Base-by-base conservation (phyloP, 2,329 filamentous ascomycete genomes). In the Stachybotrys chlorohalonatus region DNA sequence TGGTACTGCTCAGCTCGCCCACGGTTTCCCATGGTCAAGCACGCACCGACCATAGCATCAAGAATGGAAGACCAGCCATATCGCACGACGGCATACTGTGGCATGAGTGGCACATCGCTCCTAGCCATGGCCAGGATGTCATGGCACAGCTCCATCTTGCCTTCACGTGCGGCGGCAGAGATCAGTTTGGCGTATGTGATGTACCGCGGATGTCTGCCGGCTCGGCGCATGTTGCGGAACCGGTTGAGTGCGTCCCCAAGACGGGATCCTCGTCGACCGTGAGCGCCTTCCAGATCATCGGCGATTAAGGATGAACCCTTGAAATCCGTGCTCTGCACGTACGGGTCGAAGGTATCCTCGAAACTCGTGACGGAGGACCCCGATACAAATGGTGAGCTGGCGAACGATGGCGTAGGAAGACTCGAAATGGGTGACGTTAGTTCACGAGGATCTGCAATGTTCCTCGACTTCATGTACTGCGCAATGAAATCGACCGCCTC, bases 161-260 rank as follows among this genome's bases (percentile, higher is more conserved):
- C 83, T 59, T 91, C 86, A 65, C 93, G 90, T 53, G 92, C 90
- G 59, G 93, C 92, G 56, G 90, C 89, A 51, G 87, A 86, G 65
- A 99, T 96, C 60, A 99, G 79, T 79, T 96, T 97, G 52, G 92
- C 91, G 64, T 97, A 96, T 1, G 92, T 96, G 70, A 96, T 94
- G 75, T 97, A 97, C 57, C 93, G 85, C 53, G 93, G 91, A 68
- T 96, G 91, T 66, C 91, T 86, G 59, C 93, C 92, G 65, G 89
- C 84, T 56, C 92, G 90, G 59, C 94, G 91, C 77, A 96, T 96
- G 73, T 95, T 96, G 68, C 86, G 89, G 73, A 97, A 90, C 62
- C 90, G 87, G 59, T 79, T 80, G 58, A 97, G 75, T 42, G 91
- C 90, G 60, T 96, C 90, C 59, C 86, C 86, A 57, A 96, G 78